Conservation (phyloP, 2,329 filamentous ascomycete genomes). For the Ceratocystis albifundus region DNA sequence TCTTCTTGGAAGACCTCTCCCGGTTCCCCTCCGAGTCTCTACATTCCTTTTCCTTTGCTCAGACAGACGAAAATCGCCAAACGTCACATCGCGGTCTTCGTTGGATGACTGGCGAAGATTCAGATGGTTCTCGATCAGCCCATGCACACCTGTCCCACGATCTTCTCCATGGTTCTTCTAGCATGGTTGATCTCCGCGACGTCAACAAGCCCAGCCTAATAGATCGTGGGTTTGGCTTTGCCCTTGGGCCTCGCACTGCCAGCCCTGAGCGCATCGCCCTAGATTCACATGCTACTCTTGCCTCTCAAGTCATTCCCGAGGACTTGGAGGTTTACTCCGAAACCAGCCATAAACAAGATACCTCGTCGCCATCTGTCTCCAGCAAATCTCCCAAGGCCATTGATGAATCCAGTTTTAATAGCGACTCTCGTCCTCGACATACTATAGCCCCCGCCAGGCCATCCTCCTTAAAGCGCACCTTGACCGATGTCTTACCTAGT, state of each 20-base stretch:
- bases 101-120: conserved; percentile 84
- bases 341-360: not conserved
- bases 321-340: conserved; percentile 7
- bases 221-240: conserved; percentile 13
- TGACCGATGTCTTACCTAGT: conserved; percentile 17
- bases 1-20: conserved; percentile 75
- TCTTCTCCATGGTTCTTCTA: conserved; percentile 78
- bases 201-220: conserved; percentile 4
- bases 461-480: conserved; percentile 18
- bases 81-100: conserved; percentile 50
- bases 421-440: not conserved
- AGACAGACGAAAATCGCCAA: conserved; percentile 86
- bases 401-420: not conserved
- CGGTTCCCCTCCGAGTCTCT: conserved; percentile 92
- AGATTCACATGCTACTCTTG: conserved; percentile 10
- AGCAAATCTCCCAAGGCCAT: not conserved
- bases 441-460: not conserved
- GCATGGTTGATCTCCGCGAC: conserved; percentile 20
- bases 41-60: conserved; percentile 95
- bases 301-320: conserved; percentile 20
- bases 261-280: conserved; percentile 16
- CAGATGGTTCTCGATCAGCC: conserved; percentile 40
- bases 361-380: not conserved
- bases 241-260: conserved; percentile 20
- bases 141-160: conserved; percentile 77